Base-by-base conservation (phyloP, 345 rosid species). In the Lepidium aucheri region DNA sequence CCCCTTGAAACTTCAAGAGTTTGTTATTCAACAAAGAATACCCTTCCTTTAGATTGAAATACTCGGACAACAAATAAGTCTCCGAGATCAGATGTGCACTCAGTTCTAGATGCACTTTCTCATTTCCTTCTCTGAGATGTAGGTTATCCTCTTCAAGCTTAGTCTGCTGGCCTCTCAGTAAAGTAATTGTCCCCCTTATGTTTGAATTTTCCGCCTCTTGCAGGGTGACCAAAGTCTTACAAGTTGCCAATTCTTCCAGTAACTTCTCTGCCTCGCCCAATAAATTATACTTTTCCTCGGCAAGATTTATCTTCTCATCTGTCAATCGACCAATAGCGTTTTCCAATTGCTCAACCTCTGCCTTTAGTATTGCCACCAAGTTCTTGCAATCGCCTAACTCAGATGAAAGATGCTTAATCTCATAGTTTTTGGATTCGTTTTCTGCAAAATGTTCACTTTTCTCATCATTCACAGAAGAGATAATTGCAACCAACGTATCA, bases 301-400 rank as follows among this genome's bases (percentile, higher is more conserved):
- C 76, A 51, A 79, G 79, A 53, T 56, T 70, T 68, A 67, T 72
- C 65, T 75, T 83, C 81, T 86, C 89, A 55, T 80, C 83, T 9
- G 73, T 74, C 67, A 77, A 50, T 11, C 56, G 84, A 54, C 76
- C 76, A 82, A 85, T 56, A 57, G 56, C 32, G 24, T 49, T 75
- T 41, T 79, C 74, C 66, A 91, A 71, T 56, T 68, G 79, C 68
- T 82, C 83, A 69, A 84, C 86, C 77, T 85, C 90, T 69, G 68
- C 70, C 68, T 73, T 82, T 47, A 87, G 66, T 24, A 76, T 45
- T 9, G 74, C 78, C 38, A 68, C 76, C 53, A 70, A 49, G 69
- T 70, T 74, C 76, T 81, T 81, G 75, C 63, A 78, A 62, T 79
- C 75, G 47, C 77, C 76, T 60, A 82, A 66, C 79, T 84, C 95